Evolutionary conservation across 345 rosid genomes (phyloP).

Genomic region (Populus euphratica): DNA sequence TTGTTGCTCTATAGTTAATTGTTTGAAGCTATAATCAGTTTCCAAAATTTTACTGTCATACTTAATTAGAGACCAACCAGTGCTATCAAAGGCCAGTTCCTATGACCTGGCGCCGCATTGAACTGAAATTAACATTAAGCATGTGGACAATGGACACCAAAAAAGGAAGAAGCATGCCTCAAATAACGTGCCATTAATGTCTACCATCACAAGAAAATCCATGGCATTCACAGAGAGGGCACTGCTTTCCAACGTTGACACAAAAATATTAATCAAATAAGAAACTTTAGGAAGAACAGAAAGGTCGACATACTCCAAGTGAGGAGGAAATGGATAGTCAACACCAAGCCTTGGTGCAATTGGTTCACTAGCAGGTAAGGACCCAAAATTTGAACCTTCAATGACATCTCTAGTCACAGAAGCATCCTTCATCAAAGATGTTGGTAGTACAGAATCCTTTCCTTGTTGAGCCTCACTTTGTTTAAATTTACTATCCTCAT

Average conservation of each 20-base stretch:
- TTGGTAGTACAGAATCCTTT: slow-evolving; percentile 30
- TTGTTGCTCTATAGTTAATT: not conserved
- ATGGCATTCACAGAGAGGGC: not conserved
- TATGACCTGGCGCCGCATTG: not conserved
- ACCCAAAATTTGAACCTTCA: slow-evolving; percentile 37
- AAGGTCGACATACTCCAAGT: slow-evolving; percentile 57
- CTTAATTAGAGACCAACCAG: not conserved
- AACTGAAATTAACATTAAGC: not conserved
- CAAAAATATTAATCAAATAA: not conserved
- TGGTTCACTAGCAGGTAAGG: slow-evolving; percentile 44
- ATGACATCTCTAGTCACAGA: slow-evolving; percentile 18
- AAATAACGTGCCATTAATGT: not conserved
- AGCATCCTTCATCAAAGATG: slow-evolving; percentile 35
- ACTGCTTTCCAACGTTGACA: not conserved
- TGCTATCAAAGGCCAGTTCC: not conserved
- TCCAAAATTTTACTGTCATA: not conserved
- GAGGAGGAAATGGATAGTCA: slow-evolving; percentile 90
- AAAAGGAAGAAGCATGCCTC: not conserved
- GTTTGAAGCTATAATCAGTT: not conserved
- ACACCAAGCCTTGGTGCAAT: slow-evolving; percentile 89
- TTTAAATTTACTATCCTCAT: slow-evolving; percentile 40
- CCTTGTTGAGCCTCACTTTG: slow-evolving; percentile 35
- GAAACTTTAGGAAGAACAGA: not conserved
- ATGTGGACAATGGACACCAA: not conserved
- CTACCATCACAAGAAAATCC: not conserved